Evolutionary conservation across 352 stramenopile genomes (phyloP), one percentile per base, ranked within the genome.

Genomic region (Hyaloperonospora arabidopsidis): DNA sequence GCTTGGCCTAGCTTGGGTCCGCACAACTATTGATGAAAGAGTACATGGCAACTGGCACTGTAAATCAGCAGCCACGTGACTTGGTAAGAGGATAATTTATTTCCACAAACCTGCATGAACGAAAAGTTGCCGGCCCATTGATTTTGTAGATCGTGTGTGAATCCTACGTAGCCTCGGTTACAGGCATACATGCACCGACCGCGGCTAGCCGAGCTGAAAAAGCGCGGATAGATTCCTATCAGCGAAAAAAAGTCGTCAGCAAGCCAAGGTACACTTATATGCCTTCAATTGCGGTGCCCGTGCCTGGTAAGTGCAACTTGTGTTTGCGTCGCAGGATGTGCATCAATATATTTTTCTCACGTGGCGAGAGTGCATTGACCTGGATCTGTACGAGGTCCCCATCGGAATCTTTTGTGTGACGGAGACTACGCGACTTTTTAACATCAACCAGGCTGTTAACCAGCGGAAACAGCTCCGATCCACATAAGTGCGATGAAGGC

Each of bases 291-390:
- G 5, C 28, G 13, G 1, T 47, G 15, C 10, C 45, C 59, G 40
- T 36, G 82, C 76, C 66, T 53, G 80, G 72, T 11, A 86, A 54
- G 40, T 91, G 80, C 5, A 93, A 64, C 25, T 89, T 47, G 25
- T 83, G 70, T 57, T 86, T 87, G 25, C 84, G 79, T 40, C 84
- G 65, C 49, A 93, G 72, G 34, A 93, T 63, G 45, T 93, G 84
- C 79, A 93, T 89, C 4, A 93, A 44, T 19, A 85, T 54, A 8
- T 49, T 72, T 51, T 59, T 73, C 7, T 81, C 49, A 10, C 49
- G 51, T 10, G 52, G 29, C 6, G 47, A 62, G 32, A 90, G 59
- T 10, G 50, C 41, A 0, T 52, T 48, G 18, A 92, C 69, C 49
- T 71, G 66, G 0, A 49, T 29, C 45, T 88, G 77, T 23, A 83